A percentile compares a stretch with the other conserved stretches of the same genome.
Evolutionary conservation across 2,329 filamentous ascomycete species (phyloP).

Genomic region (Aspergillus fumigatiaffinis): DNA sequence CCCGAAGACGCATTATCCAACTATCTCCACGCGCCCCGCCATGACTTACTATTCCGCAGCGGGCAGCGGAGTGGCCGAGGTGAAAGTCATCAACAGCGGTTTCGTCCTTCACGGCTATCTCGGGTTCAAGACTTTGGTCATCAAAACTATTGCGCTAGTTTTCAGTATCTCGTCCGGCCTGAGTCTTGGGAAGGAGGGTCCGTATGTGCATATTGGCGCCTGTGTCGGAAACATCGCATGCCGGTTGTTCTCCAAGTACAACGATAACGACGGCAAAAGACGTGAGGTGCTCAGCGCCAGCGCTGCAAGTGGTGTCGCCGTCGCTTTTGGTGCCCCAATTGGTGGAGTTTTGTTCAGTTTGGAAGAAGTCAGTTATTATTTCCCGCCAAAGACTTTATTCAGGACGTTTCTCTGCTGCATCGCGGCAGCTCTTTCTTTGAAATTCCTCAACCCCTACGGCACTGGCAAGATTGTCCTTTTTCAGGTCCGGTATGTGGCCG

Average conservation of each 20-base stretch:
- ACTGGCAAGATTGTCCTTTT: conserved; percentile 97
- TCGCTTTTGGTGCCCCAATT: conserved; percentile 87
- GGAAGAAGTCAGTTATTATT: conserved; percentile 95
- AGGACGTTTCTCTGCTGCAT: conserved; percentile 98
- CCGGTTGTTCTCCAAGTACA: conserved; percentile 91
- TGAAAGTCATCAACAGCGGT: conserved; percentile 95
- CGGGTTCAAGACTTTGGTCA: conserved; percentile 76
- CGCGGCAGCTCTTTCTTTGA: conserved; percentile 79
- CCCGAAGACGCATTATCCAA: conserved; percentile 34
- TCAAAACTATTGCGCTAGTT: conserved; percentile 80
- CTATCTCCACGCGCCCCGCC: conserved; percentile 49
- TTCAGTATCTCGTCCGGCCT: conserved; percentile 89
- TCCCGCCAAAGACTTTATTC: conserved; percentile 95
- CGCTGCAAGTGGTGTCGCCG: conserved; percentile 85
- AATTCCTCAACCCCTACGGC: conserved; percentile 93
- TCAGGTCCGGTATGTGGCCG: conserved; percentile 80
- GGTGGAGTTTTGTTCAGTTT: conserved; percentile 89
- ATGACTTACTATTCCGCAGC: conserved; percentile 96
- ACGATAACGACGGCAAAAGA: conserved; percentile 87
- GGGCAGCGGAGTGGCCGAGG: conserved; percentile 93
- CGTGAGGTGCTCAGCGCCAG: conserved; percentile 91
- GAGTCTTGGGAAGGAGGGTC: conserved; percentile 90
- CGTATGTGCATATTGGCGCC: conserved; percentile 95
- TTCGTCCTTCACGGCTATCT: conserved; percentile 96
- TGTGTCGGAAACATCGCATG: conserved; percentile 95